phyloP scores from a whole-genome alignment of 2,329 filamentous ascomycete genomes.

The Cordyceps tenuipes region DNA sequence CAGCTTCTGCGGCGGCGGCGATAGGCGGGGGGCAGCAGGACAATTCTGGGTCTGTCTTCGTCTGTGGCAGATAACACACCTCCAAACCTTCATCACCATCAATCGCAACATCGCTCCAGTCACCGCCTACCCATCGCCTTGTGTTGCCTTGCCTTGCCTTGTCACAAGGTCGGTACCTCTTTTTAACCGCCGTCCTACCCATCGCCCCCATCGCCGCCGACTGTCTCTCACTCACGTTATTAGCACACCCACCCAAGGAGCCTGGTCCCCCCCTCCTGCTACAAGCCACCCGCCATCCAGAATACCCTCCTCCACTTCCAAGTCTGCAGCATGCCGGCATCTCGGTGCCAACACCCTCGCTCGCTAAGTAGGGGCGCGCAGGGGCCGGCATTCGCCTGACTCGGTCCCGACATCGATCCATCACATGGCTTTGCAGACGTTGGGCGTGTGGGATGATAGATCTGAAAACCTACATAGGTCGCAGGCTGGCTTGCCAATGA shows the following conservation, averaged over 20 bases:
- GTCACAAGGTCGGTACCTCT: not conserved
- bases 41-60: not conserved
- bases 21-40: not conserved
- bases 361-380: not conserved
- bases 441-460: slow-evolving; percentile 2
- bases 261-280: not conserved
- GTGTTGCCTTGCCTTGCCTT: not conserved
- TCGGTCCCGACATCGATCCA: slow-evolving; percentile 1
- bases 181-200: not conserved
- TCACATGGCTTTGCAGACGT: slow-evolving; percentile 6
- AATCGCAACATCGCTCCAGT: no score
- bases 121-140: not conserved
- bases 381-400: not conserved
- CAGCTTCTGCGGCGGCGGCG: not conserved
- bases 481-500: slow-evolving; percentile 3
- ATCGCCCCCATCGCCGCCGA: not conserved
- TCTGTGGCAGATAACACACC: not conserved
- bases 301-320: not conserved
- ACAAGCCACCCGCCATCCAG: not conserved
- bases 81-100: not conserved
- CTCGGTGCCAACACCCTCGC: not conserved
- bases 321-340: not conserved
- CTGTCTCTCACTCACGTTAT: not conserved
- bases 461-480: not conserved
- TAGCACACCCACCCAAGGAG: not conserved